These are phyloP conservation scores for Geotrichum restrictum DNA, from an alignment of 1,139 yeast genomes.

Conservation along the genomic window DNA sequence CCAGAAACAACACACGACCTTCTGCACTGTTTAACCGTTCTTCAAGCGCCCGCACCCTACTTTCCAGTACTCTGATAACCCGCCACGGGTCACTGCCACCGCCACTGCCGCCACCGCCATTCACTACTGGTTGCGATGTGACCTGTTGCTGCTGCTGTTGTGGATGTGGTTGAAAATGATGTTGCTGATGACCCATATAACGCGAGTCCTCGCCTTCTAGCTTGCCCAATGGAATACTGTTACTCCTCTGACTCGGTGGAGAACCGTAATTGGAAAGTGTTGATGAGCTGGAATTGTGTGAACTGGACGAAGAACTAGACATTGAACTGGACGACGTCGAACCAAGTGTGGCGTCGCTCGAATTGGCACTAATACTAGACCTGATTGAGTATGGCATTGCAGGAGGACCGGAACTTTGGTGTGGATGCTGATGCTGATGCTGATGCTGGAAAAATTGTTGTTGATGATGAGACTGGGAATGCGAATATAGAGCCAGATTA, in stretches of 20 bases:
- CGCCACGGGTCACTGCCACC: conserved; percentile 22
- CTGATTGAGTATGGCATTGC: no score
- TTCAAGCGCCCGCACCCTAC: conserved; percentile 34
- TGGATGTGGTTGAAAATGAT: no score
- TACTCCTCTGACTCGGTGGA: not conserved
- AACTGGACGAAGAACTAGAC: no score
- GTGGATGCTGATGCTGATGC: not conserved
- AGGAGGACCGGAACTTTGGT: no score
- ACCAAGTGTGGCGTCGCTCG: no score
- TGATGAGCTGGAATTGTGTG: no score
- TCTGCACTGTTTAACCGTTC: conserved; percentile 35
- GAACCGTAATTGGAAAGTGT: not conserved
- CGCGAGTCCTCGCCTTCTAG: not conserved
- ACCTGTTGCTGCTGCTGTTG: not conserved
- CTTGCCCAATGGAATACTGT: not conserved
- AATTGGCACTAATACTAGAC: no score
- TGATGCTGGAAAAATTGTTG: not conserved
- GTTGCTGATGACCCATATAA: not conserved
- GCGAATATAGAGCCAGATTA: conserved; percentile 1
- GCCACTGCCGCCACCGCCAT: not conserved
- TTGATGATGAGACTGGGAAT: not conserved
- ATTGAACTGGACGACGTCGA: no score
- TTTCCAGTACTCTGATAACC: conserved; percentile 31
- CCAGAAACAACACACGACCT: conserved; percentile 31
- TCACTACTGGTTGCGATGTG: not conserved